Evolutionary conservation across 2,329 filamentous ascomycete species (phyloP).

Genomic region (Gnomoniopsis sp.): DNA sequence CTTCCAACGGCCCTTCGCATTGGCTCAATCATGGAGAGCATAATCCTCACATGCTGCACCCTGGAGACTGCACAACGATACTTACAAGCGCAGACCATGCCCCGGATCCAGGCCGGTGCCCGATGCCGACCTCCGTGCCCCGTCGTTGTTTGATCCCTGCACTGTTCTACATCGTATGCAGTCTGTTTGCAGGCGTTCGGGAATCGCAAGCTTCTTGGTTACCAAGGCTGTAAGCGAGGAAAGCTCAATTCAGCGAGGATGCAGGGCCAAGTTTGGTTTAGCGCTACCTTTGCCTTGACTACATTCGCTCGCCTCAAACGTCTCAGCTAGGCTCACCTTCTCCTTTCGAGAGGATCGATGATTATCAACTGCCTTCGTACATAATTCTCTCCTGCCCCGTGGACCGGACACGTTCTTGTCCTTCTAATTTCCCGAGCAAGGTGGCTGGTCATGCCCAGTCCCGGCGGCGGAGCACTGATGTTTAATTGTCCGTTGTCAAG

Average conservation of each 20-base stretch:
- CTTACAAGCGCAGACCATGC: not conserved
- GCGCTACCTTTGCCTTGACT: slow-evolving; percentile 3
- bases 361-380: not conserved
- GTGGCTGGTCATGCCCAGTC: not conserved
- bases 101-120: not conserved
- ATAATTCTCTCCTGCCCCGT: not conserved
- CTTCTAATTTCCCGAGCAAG: not conserved
- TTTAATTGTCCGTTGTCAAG: not conserved
- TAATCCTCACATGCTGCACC: too few species aligned
- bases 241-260: not conserved
- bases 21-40: not conserved
- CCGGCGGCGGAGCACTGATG: slow-evolving; percentile 1
- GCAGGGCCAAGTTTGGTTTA: slow-evolving; percentile 3
- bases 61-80: not conserved
- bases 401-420: not conserved
- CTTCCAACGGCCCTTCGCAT: not conserved
- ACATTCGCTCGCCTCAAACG: slow-evolving; percentile 12
- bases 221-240: slow-evolving; percentile 4
- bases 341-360: not conserved
- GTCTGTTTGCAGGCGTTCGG: slow-evolving; percentile 5
- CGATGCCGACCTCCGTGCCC: slow-evolving; percentile 7
- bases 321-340: slow-evolving; percentile 14
- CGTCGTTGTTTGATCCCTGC: too few species aligned
- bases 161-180: not conserved
- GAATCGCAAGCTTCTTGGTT: slow-evolving; percentile 11